Evolutionary conservation across 352 stramenopile genomes (phyloP).

Genomic region (Globisporangium echinulatum): DNA sequence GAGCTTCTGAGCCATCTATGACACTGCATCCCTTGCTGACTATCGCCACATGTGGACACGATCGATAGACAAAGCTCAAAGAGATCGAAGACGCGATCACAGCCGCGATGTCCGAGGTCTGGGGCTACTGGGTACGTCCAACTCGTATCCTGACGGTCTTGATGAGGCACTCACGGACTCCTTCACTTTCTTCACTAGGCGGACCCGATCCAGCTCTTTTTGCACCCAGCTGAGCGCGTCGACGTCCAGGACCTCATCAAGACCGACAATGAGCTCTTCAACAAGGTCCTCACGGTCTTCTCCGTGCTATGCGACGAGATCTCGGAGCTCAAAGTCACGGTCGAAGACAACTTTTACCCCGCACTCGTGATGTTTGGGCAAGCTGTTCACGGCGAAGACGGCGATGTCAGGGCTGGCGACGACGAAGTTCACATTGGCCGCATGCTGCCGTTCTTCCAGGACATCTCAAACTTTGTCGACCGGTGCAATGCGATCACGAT

Average conservation of each 20-base stretch:
- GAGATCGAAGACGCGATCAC: conserved; percentile 85
- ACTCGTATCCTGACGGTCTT: too few relatives aligned
- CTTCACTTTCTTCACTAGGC: conserved; percentile 24
- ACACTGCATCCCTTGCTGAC: too few relatives aligned
- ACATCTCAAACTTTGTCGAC: conserved; percentile 89
- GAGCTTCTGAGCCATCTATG: too few relatives aligned
- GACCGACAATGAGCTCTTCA: conserved; percentile 87
- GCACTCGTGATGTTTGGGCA: conserved; percentile 88
- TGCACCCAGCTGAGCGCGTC: conserved; percentile 79
- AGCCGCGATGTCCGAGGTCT: conserved; percentile 84
- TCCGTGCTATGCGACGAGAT: conserved; percentile 88
- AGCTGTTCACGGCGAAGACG: conserved; percentile 60
- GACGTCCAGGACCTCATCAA: conserved; percentile 86
- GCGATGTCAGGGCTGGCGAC: conserved; percentile 60
- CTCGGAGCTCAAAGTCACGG: conserved; percentile 84
- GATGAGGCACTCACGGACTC: neutral
- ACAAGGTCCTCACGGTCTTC: conserved; percentile 87
- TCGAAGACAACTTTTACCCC: conserved; percentile 87
- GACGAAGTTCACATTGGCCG: conserved; percentile 81
- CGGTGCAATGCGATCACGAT: conserved; percentile 84
- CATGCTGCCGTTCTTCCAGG: conserved; percentile 87
- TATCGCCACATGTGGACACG: too few relatives aligned
- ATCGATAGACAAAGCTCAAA: conserved; percentile 68
- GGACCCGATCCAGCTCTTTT: conserved; percentile 76
- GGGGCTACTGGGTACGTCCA: conserved; percentile 75